Evolutionary conservation across 306 rosid species (phyloP), one percentile per base, ranked within the genome.

Genomic region (Hippophae rhamnoides): DNA sequence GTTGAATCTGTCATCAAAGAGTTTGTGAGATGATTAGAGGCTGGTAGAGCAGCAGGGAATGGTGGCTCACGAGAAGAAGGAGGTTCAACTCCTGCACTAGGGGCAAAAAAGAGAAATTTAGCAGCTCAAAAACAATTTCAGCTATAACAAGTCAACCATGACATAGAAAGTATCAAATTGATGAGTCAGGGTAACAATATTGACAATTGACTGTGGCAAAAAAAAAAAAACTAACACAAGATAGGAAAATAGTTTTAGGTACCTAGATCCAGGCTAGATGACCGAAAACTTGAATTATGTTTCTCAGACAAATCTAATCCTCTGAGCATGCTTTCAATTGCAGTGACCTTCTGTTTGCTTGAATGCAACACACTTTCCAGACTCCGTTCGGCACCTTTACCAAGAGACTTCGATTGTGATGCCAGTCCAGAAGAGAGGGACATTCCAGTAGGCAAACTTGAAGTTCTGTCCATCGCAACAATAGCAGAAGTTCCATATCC

Each of bases 81-180:
- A 82, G 90, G 97, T 89, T 93, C 99, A 93, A 93, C 97, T 86
- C 99, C 99, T 93, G 99, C 94, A 82, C 97, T 84, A 93, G 97
- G 95, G 74, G 76, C 23, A 59, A 84, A 84, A 73, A 88, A 77
- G 62, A 78, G 75, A 72, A 85, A 80, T 75, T 86, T 81, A 92
- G 93, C 96, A 77, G 81, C 78, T 79, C 90, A 79, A 81, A 79
- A 60, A 62, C 26, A 61, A 50, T 58, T 56, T 68, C 64, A 62
- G 64, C 54, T 56, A 52, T 70, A 60, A 56, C 51, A n/a, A 58
- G 45, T 46, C 57, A 26, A 49, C 45, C 26, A 31, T 31, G 38
- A 31, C 38, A 31, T 31, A 31, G 38, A 31, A 31, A 31, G 38
- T 31, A 31, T 31, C 38, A 31, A 31, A 31, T 31, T 2, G 5